Conservation (phyloP, 1,139 yeast species). For the Protomyces inouyei region DNA sequence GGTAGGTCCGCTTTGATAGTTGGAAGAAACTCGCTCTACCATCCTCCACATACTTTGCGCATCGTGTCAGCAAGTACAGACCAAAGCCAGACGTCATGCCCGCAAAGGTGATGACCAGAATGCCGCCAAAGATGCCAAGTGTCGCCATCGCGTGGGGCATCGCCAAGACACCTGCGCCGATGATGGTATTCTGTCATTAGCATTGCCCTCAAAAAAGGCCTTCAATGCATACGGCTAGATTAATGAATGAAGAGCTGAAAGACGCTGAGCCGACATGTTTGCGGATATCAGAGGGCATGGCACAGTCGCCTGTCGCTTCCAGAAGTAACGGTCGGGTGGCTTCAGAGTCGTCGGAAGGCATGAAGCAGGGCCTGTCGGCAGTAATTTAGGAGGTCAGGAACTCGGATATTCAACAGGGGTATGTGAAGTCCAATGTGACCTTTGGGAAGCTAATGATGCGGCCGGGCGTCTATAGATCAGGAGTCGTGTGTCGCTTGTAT, state of each 20-base stretch:
- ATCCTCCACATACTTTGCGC: constrained; percentile 60
- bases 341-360: neutral
- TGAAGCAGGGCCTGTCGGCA: neutral
- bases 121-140: constrained; percentile 75
- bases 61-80: constrained; percentile 68
- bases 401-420: too few relatives aligned
- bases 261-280: constrained; percentile 22
- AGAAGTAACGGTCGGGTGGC: neutral
- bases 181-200: constrained; percentile 39
- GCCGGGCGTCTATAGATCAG: too few relatives aligned
- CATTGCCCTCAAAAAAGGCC: constrained; percentile 40
- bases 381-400: neutral
- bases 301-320: neutral
- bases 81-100: constrained; percentile 79
- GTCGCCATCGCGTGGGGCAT: constrained; percentile 84
- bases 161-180: constrained; percentile 79
- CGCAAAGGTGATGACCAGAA: constrained; percentile 59
- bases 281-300: neutral
- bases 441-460: too few relatives aligned
- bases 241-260: constrained; percentile 20
- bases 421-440: too few relatives aligned
- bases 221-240: constrained; percentile 31
- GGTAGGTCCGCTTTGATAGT: constrained; percentile 77
- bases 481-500: too few relatives aligned
- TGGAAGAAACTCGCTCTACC: constrained; percentile 84